Evolutionary conservation across 768 basidiomycete species (phyloP), one percentile per base, ranked within the genome.

Genomic region (Rhodosporidiobolus sp.): DNA sequence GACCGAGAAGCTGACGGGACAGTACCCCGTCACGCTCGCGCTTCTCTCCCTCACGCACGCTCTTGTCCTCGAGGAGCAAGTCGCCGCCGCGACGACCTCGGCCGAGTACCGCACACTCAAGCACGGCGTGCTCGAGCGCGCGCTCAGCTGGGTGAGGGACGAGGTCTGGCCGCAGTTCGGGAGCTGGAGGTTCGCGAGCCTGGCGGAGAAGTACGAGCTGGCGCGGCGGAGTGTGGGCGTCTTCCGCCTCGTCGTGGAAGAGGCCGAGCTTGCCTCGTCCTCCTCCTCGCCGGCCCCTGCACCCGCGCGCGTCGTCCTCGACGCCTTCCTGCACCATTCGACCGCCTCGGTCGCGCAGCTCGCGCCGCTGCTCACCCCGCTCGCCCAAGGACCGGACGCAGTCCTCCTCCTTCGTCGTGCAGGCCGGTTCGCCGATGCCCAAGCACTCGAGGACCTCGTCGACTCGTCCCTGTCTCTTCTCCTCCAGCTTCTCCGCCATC

Each of bases 121-220:
- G 78, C 90, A 91, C 77, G 90, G 92, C 69, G 92, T 94, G 9
- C 84, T 94, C 32, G 82, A 90, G 59, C 87, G 90, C 46, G 92
- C 90, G 0, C 84, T 87, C 20, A 84, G 84, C 9, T 92, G 94
- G 73, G 86, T 94, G 16, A 91, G 93, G 77, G 86, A 87, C 14
- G 90, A 94, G 79, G 87, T 95, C 28, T 97, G 94, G 94, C 86
- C 89, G 1, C 89, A 90, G 76, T 90, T 92, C 80, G 79, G 87
- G 50, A 86, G 87, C 4, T 97, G 94, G 94, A 90, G 90, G 79
- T 96, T 93, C 75, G 83, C 84, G 8, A 88, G 89, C 66, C 83
- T 94, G 20, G 88, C 89, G 9, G 90, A 92, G 78, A 86, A 90
- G 50, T 94, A 91, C 77, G 90, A 92, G 82, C 89, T 97, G 58